Evolutionary conservation across 768 basidiomycete genomes (phyloP).

Genomic region (Calocera viscosa): DNA sequence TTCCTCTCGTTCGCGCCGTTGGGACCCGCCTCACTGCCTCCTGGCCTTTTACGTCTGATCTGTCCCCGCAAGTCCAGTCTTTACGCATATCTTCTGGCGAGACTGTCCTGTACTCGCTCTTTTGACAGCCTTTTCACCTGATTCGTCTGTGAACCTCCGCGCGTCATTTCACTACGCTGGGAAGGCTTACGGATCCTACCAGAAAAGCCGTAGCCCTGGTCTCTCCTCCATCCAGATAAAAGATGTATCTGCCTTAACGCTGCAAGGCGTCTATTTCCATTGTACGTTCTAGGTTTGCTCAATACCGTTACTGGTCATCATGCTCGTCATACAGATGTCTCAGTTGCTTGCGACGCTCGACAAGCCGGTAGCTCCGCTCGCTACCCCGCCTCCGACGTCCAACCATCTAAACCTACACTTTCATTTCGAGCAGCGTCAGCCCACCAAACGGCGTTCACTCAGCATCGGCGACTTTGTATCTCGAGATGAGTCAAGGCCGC

Average conservation of each 20-base stretch:
- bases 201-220: neutral
- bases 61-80: constrained; percentile 2
- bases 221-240: neutral
- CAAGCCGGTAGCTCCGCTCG: neutral
- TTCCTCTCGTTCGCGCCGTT: neutral
- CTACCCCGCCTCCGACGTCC: neutral
- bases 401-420: neutral
- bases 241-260: too few relatives aligned
- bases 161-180: neutral
- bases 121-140: neutral
- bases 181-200: neutral
- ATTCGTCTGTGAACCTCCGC: neutral
- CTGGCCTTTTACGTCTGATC: neutral
- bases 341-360: neutral
- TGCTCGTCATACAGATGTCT: neutral
- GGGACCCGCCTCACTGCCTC: constrained; percentile 8
- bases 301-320: neutral
- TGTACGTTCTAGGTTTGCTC: neutral
- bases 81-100: neutral
- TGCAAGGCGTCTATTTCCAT: too few relatives aligned
- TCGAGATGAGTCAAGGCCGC: neutral
- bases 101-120: neutral
- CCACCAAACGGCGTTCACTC: neutral
- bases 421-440: neutral
- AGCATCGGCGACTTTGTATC: neutral